Conservation (phyloP, 495 filamentous ascomycete species). For the Delitschia confertaspora region DNA sequence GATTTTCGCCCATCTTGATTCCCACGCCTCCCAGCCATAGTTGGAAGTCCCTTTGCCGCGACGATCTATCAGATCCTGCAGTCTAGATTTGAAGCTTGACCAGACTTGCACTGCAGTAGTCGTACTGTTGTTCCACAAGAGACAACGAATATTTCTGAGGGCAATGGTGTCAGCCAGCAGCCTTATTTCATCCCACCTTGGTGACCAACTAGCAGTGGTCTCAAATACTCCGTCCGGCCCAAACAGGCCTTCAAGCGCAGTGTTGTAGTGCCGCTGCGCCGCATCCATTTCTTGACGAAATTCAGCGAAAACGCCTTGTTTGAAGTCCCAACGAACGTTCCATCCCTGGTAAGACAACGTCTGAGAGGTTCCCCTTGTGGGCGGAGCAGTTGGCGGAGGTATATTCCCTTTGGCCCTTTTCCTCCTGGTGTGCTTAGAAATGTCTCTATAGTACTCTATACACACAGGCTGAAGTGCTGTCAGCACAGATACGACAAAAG, state of each 20-base stretch:
- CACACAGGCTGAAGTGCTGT: conserved; percentile 51
- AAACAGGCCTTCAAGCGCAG: conserved; percentile 73
- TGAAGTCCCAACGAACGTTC: conserved; percentile 89
- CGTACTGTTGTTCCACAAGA: conserved; percentile 66
- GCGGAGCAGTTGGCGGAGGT: conserved; percentile 75
- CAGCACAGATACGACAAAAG: conserved; percentile 56
- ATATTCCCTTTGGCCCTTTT: conserved; percentile 67
- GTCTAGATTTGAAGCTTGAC: conserved; percentile 60
- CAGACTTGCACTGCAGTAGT: conserved; percentile 68
- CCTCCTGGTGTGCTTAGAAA: conserved; percentile 77
- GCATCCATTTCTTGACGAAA: conserved; percentile 85
- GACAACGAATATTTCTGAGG: conserved; percentile 67
- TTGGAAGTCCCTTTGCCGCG: conserved; percentile 72
- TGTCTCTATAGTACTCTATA: conserved; percentile 81
- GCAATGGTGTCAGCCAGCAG: conserved; percentile 70
- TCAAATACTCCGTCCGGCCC: conserved; percentile 69
- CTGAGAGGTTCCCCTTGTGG: conserved; percentile 71
- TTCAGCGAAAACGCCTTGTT: conserved; percentile 80
- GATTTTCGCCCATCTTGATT: conserved; percentile 68
- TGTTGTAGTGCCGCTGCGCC: conserved; percentile 71
- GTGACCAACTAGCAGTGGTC: conserved; percentile 72
- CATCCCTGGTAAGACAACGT: conserved; percentile 76
- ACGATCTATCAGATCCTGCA: conserved; percentile 66
- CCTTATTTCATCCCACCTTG: conserved; percentile 76
- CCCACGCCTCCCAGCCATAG: conserved; percentile 84